These are phyloP conservation scores for Phylloporus sp. DNA, from an alignment of 768 basidiomycete species.

Conservation along the genomic window DNA sequence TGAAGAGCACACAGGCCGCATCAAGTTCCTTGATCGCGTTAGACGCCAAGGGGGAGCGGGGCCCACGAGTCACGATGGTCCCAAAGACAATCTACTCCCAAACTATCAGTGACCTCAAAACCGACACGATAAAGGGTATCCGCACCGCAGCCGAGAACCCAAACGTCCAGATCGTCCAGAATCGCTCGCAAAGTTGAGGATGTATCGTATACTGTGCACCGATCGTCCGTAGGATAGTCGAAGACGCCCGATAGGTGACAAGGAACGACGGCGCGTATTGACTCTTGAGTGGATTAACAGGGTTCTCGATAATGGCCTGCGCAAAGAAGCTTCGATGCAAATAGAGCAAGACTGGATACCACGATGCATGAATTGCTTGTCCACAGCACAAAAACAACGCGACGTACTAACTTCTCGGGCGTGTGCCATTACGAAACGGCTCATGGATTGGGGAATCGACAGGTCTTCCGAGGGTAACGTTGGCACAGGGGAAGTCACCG, in stretches of 20 bases:
- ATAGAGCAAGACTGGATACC: conserved; percentile 49
- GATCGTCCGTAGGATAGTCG: conserved; percentile 51
- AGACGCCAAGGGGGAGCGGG: conserved; percentile 61
- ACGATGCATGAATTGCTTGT: conserved; percentile 1
- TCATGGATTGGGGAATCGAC: conserved; percentile 32
- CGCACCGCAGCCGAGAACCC: conserved; percentile 53
- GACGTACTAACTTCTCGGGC: conserved; percentile 35
- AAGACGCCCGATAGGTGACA: conserved; percentile 56
- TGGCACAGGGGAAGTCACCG: conserved; percentile 26
- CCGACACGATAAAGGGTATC: not conserved
- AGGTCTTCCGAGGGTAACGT: conserved; percentile 11
- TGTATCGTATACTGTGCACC: conserved; percentile 43
- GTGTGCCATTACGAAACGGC: conserved; percentile 36
- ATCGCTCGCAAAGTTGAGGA: conserved; percentile 49
- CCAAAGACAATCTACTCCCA: conserved; percentile 65
- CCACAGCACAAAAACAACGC: not conserved
- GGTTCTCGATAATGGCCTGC: conserved; percentile 65
- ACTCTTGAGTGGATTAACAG: conserved; percentile 62
- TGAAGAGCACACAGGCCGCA: conserved; percentile 62
- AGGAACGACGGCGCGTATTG: conserved; percentile 62
- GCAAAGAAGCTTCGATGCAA: conserved; percentile 70
- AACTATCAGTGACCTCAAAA: conserved; percentile 1
- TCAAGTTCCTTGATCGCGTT: conserved; percentile 70
- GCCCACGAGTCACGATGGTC: conserved; percentile 72
- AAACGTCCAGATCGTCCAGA: conserved; percentile 63